Evolutionary conservation across 2,329 filamentous ascomycete species (phyloP), one percentile per base, ranked within the genome.

Genomic region (Neopestalotiopsis clavispora): DNA sequence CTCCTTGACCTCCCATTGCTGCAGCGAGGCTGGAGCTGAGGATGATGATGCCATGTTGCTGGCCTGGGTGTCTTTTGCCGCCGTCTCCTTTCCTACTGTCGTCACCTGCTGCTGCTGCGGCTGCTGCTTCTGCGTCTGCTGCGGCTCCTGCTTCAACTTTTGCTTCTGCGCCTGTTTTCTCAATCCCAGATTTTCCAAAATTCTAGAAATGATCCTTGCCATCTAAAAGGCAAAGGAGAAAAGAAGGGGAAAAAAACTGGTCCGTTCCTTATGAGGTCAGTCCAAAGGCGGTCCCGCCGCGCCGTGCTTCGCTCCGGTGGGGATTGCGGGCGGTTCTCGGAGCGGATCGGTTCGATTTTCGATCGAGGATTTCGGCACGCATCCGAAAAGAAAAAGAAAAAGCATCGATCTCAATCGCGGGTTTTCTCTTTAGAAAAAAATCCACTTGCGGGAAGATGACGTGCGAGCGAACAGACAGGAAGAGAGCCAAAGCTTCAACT

Each of bases 1-100:
- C 79, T 84, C 77, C 59, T 77, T 81, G 71, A 85, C 83, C 67
- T 81, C 81, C 87, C 86, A 89, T 70, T 82, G 79, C 72, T 88
- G 82, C 34, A 85, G 72, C 23, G 65, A 60, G 34, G 71, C 65
- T 34, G 63, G 74, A 71, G 64, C 67, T 68, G 32, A 81, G 74
- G 79, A 83, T 82, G 68, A 70, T 74, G 52, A 4, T 20, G 38
- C 17, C 40, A 23, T 17, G 28, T 20, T 30, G 6, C 34, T 38
- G 34, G 10, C 34, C 34, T 84, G 80, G 86, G 89, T 4, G 87
- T 86, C 79, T 84, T 77, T 58, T 77, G 81, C 71, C 85, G 83
- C 67, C 81, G 81, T 87, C 86, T 89, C 70, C 81, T 79, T 72
- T 87, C 82, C 32, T 85, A 72, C 20, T 63, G 62, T 28, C 23